Evolutionary conservation across 78 protist species (phyloP).

Genomic region (Bodo saltans): DNA sequence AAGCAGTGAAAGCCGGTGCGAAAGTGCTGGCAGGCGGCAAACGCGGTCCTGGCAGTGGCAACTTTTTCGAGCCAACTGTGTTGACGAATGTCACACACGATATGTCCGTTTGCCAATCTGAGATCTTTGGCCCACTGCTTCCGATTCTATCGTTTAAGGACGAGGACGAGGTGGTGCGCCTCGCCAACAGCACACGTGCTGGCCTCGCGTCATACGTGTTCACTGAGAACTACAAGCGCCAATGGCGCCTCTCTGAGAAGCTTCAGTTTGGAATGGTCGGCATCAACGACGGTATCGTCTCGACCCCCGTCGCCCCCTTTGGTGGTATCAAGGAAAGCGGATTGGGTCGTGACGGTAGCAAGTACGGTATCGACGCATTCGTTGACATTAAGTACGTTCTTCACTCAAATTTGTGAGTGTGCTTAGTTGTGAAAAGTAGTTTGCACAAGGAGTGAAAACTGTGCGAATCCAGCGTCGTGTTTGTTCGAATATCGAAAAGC

Average conservation of each 20-base stretch:
- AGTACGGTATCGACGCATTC: conserved; percentile 17
- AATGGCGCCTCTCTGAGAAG: not conserved
- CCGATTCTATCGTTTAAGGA: conserved; percentile 11
- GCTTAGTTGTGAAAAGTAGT: too few species aligned
- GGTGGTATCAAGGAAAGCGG: conserved; percentile 57
- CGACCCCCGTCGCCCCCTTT: conserved; percentile 45
- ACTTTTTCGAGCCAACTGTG: conserved; percentile 56
- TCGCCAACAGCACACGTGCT: conserved; percentile 57
- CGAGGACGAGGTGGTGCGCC: conserved; percentile 41
- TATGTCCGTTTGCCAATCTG: conserved; percentile 45
- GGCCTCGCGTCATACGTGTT: conserved; percentile 69
- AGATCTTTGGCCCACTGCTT: conserved; percentile 78
- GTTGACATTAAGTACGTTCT: conserved; percentile 4
- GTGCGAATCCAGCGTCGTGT: too few species aligned
- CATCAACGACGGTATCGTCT: conserved; percentile 42
- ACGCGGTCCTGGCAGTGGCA: conserved; percentile 37
- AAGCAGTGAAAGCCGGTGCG: conserved; percentile 48
- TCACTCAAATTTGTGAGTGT: too few species aligned
- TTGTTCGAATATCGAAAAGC: too few species aligned
- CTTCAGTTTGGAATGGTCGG: conserved; percentile 54
- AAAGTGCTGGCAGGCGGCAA: conserved; percentile 14
- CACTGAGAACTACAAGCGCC: conserved; percentile 48
- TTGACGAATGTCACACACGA: conserved; percentile 38
- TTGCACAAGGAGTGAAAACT: too few species aligned
- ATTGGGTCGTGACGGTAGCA: conserved; percentile 48